A percentile compares a stretch with the other conserved stretches of the same genome.
These are phyloP conservation scores for Cytospora chrysosperma DNA, from an alignment of 2,329 filamentous ascomycete genomes.

Conservation along the genomic window DNA sequence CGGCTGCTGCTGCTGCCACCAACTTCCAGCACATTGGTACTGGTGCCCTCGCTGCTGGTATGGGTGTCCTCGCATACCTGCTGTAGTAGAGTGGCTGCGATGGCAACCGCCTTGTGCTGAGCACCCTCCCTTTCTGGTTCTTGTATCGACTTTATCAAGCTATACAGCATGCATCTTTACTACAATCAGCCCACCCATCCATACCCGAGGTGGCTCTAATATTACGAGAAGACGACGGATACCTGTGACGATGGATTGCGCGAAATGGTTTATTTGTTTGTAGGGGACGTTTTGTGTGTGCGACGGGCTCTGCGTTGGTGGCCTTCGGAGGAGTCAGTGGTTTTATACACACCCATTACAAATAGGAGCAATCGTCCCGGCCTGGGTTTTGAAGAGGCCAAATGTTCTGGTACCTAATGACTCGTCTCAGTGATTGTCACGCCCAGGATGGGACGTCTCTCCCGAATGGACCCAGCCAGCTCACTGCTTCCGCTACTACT, in stretches of 20 bases:
- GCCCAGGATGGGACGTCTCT: not conserved
- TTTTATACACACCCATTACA: constrained; percentile 14
- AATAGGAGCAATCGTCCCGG: constrained; percentile 16
- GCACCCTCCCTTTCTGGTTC: constrained; percentile 22
- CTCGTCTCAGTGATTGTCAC: not conserved
- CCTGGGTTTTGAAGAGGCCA: not conserved
- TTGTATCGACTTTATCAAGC: constrained; percentile 25
- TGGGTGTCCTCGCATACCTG: constrained; percentile 53
- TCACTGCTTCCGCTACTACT: not conserved
- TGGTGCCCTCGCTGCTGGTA: constrained; percentile 48
- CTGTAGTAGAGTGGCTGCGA: constrained; percentile 37
- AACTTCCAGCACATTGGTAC: constrained; percentile 40
- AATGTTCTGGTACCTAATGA: not conserved
- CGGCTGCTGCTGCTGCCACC: constrained; percentile 31
- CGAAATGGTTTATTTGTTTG: constrained; percentile 13
- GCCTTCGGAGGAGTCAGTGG: not conserved
- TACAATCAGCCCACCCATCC: constrained; percentile 16
- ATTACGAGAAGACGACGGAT: constrained; percentile 25
- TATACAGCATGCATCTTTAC: constrained; percentile 17
- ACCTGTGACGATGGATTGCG: constrained; percentile 22
- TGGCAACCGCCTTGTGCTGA: constrained; percentile 14
- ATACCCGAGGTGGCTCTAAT: constrained; percentile 24
- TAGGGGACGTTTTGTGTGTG: constrained; percentile 8
- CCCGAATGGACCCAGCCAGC: not conserved
- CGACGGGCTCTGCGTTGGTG: constrained; percentile 2